Percentiles rank a stretch among this genome's conserved stretches.
phyloP scores from a whole-genome alignment of 768 basidiomycete species.

The Suillus lakei region DNA sequence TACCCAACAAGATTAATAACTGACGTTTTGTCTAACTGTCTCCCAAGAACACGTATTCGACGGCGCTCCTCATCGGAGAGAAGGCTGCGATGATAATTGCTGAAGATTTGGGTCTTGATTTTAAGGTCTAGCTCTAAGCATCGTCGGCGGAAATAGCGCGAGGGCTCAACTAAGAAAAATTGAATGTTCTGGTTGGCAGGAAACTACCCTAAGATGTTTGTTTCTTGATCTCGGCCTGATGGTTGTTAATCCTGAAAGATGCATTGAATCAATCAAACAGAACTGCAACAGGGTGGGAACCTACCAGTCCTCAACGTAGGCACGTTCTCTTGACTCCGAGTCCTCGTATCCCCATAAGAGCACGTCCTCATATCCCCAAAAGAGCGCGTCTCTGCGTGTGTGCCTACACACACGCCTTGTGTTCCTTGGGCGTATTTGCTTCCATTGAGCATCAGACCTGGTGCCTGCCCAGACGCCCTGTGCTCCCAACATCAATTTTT shows the following conservation, averaged over 20 bases:
- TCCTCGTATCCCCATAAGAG: slow-evolving; percentile 86
- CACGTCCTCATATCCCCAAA: too few relatives aligned
- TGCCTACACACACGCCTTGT: slow-evolving; percentile 81
- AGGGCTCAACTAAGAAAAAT: not conserved
- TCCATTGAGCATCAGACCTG: too few relatives aligned
- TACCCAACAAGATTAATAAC: not conserved
- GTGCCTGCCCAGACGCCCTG: too few relatives aligned
- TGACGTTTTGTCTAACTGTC: not conserved
- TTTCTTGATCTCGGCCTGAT: slow-evolving; percentile 79
- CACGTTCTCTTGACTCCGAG: slow-evolving; percentile 80
- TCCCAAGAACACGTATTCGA: slow-evolving; percentile 43
- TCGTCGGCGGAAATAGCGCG: not conserved
- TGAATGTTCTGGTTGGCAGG: slow-evolving; percentile 62
- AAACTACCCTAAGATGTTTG: slow-evolving; percentile 81
- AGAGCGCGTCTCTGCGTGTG: too few relatives aligned
- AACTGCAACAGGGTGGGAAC: slow-evolving; percentile 19
- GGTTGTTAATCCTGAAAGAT: slow-evolving; percentile 67
- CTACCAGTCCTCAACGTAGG: slow-evolving; percentile 85
- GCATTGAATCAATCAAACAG: not conserved
- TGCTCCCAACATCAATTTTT: too few relatives aligned
- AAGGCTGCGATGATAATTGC: slow-evolving; percentile 62
- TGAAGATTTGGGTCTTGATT: slow-evolving; percentile 45
- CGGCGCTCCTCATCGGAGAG: slow-evolving; percentile 51
- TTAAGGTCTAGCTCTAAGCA: not conserved
- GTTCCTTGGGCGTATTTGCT: slow-evolving; percentile 52